Percentiles rank a stretch among this genome's conserved stretches.
Conservation (phyloP, 139 green algal genomes). For the Mesostigma viride region DNA sequence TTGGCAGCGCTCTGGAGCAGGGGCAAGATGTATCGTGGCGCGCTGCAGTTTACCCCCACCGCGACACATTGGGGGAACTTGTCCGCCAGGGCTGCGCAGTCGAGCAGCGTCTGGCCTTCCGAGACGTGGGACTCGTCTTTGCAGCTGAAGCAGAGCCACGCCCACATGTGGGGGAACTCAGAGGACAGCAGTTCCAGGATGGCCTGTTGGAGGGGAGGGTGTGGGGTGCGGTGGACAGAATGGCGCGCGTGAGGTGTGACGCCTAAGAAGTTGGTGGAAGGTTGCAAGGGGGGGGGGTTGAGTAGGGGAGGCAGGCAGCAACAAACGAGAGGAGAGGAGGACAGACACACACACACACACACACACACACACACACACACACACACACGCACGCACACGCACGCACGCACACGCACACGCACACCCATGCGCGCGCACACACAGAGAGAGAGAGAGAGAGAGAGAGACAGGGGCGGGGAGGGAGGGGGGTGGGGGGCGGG, state of each 20-base stretch:
- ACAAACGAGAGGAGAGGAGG: neutral
- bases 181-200: conserved; percentile 19
- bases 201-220: conserved; percentile 7
- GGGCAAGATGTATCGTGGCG: conserved; percentile 13
- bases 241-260: no score
- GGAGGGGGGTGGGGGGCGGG: no score
- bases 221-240: neutral
- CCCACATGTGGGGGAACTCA: neutral
- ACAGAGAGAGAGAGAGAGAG: no score
- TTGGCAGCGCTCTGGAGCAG: conserved; percentile 4
- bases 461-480: no score
- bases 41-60: conserved; percentile 28
- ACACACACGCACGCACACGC: no score
- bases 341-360: no score
- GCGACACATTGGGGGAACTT: conserved; percentile 13
- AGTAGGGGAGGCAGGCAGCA: neutral
- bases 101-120: conserved; percentile 13
- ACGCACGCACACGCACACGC: no score
- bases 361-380: no score
- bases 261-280: no score
- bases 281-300: neutral
- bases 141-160: conserved; percentile 27
- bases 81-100: conserved; percentile 7
- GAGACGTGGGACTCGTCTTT: conserved; percentile 10
- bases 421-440: no score